Evolutionary conservation across 139 green algal genomes (phyloP), one percentile per base, ranked within the genome.

Genomic region (Nannochloris sp.): DNA sequence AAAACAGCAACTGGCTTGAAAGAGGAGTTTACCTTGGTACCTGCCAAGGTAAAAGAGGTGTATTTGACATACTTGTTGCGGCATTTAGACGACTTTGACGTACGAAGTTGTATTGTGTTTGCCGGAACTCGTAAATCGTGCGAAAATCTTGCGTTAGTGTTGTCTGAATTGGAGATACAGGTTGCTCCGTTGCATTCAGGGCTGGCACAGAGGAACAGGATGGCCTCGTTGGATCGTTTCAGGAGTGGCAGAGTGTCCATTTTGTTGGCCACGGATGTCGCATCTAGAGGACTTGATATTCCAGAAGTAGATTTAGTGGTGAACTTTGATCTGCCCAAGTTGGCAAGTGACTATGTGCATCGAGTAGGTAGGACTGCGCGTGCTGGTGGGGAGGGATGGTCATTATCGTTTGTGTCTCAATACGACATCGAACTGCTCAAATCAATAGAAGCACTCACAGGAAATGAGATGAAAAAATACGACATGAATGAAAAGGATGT

Each of bases 1-100:
- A 69, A 87, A 49, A 97, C 92, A 10, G 87, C 89, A 12, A 23
- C 13, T 23, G 68, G 45, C 2, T 66, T 98, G 36, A 68, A 67
- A 31, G 79, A 98, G 66, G 59, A 97, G 75, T 98, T 97, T 76
- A n/a, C 96, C 14, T 90, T 98, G 67, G 67, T 98, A 0, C 92
- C 92, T 0, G 69, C 78, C 31, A 96, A 95, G 67, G 83, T 97
- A 12, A 97, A 97, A 75, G 93, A 98, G 59, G 91, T 98, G 28
- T 98, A 98, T 76, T 82, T 98, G 13, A 62, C 74, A 5, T 79
- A 97, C 74, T 46, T 98, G 63, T 81, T 98, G 25, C 60, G 55
- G 3, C 45, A 62, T 51, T 73, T 96, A 17, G 74, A 75, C 28
- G 82, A 84, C 6, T 49, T 64, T 13, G 56, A 75, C 25, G 73